Percentiles rank a stretch among this genome's conserved stretches.
Evolutionary conservation across 2,329 filamentous ascomycete species (phyloP).

Genomic region (Colletotrichum sp.): DNA sequence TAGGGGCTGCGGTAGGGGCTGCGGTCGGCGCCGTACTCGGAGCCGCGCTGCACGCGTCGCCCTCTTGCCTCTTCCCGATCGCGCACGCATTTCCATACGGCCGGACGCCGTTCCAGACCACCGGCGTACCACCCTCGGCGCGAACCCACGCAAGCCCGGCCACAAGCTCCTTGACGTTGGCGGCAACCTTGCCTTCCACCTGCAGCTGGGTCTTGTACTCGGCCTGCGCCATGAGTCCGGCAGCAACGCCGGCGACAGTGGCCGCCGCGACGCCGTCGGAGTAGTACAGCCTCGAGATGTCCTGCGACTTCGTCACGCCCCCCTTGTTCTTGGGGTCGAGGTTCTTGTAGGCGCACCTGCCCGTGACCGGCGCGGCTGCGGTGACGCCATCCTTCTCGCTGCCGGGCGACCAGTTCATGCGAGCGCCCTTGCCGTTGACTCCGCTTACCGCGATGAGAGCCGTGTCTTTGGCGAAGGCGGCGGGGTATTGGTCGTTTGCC

Average conservation of each 20-base stretch:
- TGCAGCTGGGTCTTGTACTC: background rate
- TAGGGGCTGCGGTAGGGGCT: background rate
- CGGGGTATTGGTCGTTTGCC: background rate
- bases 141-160: background rate
- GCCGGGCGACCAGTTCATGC: background rate
- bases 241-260: background rate
- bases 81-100: background rate
- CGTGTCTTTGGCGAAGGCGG: background rate
- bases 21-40: background rate
- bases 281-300: background rate
- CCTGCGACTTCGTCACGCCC: background rate
- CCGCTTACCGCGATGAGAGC: background rate
- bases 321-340: background rate
- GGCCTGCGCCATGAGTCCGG: background rate
- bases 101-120: background rate
- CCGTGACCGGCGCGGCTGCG: background rate
- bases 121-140: background rate
- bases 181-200: background rate
- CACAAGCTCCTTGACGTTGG: background rate
- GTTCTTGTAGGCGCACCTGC: background rate
- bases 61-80: background rate
- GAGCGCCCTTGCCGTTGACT: background rate
- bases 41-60: background rate
- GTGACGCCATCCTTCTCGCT: background rate
- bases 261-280: background rate